A percentile compares a stretch with the other conserved stretches of the same genome.
Conservation (phyloP, 148 eudicot species). For the Rhododendron griersonianum region DNA sequence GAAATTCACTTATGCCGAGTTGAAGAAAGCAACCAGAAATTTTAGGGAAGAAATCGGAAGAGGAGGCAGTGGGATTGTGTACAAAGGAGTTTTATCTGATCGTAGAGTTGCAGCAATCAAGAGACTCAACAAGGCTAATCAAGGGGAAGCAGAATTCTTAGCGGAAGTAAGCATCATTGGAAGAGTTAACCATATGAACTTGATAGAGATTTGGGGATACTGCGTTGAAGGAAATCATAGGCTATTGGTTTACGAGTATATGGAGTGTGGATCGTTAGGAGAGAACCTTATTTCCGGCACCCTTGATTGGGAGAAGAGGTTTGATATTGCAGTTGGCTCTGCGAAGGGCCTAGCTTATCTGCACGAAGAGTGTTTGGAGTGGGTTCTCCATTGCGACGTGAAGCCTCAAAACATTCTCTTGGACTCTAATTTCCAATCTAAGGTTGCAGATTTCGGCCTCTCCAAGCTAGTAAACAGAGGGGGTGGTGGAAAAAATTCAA, state of each 20-base stretch:
- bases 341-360: slow-evolving; percentile 16
- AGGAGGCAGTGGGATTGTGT: slow-evolving; percentile 24
- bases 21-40: slow-evolving; percentile 18
- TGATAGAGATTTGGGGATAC: slow-evolving; percentile 17
- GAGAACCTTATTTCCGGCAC: neutral
- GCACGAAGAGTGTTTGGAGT: slow-evolving; percentile 20
- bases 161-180: no score
- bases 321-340: slow-evolving; percentile 14
- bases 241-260: neutral
- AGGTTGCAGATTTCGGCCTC: slow-evolving; percentile 21
- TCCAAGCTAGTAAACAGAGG: slow-evolving; percentile 5
- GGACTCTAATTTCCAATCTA: slow-evolving; percentile 15
- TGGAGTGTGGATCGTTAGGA: slow-evolving; percentile 13
- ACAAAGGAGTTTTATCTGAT: slow-evolving; percentile 11
- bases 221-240: slow-evolving; percentile 3
- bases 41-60: slow-evolving; percentile 28
- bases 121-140: neutral
- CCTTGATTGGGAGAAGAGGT: slow-evolving; percentile 11
- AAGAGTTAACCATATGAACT: slow-evolving; percentile 24
- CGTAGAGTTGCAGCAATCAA: slow-evolving; percentile 20
- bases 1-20: slow-evolving; percentile 18
- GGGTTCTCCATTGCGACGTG: slow-evolving; percentile 17
- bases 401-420: slow-evolving; percentile 20
- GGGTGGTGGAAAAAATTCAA: neutral
- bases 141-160: no score